Percentiles rank a stretch among this genome's conserved stretches.
phyloP scores from a whole-genome alignment of 2,329 filamentous ascomycete genomes.

The Calonectria honghensis region DNA sequence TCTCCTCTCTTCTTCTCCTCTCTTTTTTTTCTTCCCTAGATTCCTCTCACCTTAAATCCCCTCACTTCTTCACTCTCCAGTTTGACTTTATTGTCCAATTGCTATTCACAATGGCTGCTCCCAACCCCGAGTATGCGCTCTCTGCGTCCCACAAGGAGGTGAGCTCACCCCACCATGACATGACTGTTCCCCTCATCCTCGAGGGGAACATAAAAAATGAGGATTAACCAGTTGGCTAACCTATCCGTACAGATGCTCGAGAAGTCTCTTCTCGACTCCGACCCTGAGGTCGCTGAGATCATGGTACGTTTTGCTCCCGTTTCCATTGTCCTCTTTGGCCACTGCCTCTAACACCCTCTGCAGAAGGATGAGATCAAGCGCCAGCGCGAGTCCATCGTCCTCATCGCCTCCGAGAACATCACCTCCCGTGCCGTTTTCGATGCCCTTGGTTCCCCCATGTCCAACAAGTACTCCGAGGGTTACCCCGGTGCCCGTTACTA shows the following conservation, averaged over 20 bases:
- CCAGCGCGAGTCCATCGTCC: conserved; percentile 97
- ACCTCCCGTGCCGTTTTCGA: conserved; percentile 99
- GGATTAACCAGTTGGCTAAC: conserved; percentile 39
- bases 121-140: conserved; percentile 70
- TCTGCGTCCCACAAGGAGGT: conserved; percentile 74
- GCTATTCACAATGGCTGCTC: conserved; percentile 63
- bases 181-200: conserved; percentile 26
- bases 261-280: conserved; percentile 92
- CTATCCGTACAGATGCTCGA: conserved; percentile 85
- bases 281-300: conserved; percentile 96
- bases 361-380: conserved; percentile 95
- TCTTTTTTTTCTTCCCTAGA: conserved; percentile 32
- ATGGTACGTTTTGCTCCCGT: conserved; percentile 79
- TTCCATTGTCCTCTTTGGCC: not conserved
- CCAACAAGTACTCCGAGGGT: conserved; percentile 99
- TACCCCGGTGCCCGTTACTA: conserved; percentile 99
- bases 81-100: conserved; percentile 36
- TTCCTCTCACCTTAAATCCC: conserved; percentile 18
- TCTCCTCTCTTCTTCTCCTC: conserved; percentile 29
- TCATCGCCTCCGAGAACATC: conserved; percentile 99
- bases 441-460: conserved; percentile 94
- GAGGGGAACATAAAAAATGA: not conserved
- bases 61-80: conserved; percentile 16
- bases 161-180: conserved; percentile 54
- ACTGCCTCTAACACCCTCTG: conserved; percentile 56